Percentiles rank a stretch among this genome's conserved stretches.
Conservation (phyloP, 164 flowering plant genomes). For the Sextonia rubra region DNA sequence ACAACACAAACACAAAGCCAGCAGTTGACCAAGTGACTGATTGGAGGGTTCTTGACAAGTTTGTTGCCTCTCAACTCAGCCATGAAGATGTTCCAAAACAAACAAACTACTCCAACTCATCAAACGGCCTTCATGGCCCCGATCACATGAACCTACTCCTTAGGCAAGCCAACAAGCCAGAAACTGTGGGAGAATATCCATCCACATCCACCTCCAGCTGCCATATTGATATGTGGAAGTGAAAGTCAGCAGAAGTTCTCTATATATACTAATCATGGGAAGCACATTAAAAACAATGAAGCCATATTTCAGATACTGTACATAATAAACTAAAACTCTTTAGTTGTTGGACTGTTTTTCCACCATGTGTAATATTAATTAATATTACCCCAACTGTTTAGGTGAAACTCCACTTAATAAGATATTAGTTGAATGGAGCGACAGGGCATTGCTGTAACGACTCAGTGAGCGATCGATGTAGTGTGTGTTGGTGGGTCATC, state of each 20-base stretch:
- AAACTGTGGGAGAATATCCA: slow-evolving; percentile 36
- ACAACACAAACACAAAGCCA: slow-evolving; percentile 30
- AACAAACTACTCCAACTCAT: slow-evolving; percentile 28
- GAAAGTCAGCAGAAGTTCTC: slow-evolving; percentile 13
- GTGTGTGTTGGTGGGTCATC: slow-evolving; percentile 2
- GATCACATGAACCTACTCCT: slow-evolving; percentile 28
- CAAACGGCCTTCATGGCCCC: slow-evolving; percentile 24
- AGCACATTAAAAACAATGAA: slow-evolving; percentile 13
- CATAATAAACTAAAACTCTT: slow-evolving; percentile 43
- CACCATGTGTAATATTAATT: slow-evolving; percentile 1
- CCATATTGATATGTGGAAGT: slow-evolving; percentile 53
- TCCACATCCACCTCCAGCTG: slow-evolving; percentile 50
- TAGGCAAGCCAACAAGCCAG: slow-evolving; percentile 34
- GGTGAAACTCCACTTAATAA: slow-evolving; percentile 13
- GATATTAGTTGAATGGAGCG: slow-evolving; percentile 16
- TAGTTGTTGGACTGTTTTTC: slow-evolving; percentile 16
- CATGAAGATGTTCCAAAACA: slow-evolving; percentile 49
- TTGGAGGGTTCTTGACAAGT: slow-evolving; percentile 86
- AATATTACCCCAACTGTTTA: slow-evolving; percentile 14
- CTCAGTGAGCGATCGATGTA: slow-evolving; percentile 21
- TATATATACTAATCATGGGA: slow-evolving; percentile 25
- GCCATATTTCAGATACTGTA: slow-evolving; percentile 37
- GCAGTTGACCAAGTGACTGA: slow-evolving; percentile 71
- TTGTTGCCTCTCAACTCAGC: slow-evolving; percentile 90
- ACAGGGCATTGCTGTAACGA: slow-evolving; percentile 18